Conservation (phyloP, 1,284 basidiomycete genomes). For the Leccinum griseonigrum region DNA sequence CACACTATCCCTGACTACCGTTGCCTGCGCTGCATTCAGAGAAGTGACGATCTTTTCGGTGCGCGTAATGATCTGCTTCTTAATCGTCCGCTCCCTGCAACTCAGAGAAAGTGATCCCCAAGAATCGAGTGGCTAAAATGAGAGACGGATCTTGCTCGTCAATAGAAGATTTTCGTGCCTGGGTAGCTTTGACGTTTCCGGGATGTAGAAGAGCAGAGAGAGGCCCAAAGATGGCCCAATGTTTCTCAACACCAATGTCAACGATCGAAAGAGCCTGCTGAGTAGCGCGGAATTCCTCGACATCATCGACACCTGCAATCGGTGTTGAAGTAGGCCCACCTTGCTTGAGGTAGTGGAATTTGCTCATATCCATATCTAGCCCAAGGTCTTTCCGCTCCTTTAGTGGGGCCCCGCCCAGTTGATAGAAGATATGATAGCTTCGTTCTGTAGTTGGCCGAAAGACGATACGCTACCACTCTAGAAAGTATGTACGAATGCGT, state of each 20-base stretch:
- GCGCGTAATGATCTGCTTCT: constrained; percentile 95
- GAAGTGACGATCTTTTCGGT: constrained; percentile 94
- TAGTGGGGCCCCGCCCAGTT: constrained; percentile 93
- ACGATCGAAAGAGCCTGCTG: constrained; percentile 96
- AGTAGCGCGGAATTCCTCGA: constrained; percentile 91
- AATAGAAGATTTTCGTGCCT: constrained; percentile 79
- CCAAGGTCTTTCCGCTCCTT: constrained; percentile 96
- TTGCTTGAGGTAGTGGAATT: constrained; percentile 93
- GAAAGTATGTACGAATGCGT: constrained; percentile 94
- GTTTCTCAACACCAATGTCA: constrained; percentile 94
- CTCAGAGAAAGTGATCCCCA: constrained; percentile 89
- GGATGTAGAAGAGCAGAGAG: constrained; percentile 93
- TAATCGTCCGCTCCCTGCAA: constrained; percentile 98
- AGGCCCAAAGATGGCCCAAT: constrained; percentile 97
- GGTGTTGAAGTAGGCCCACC: constrained; percentile 85
- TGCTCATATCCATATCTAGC: constrained; percentile 79
- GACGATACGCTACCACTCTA: constrained; percentile 96
- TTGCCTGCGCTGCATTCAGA: constrained; percentile 86
- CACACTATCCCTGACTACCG: constrained; percentile 95
- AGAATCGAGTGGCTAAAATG: constrained; percentile 79
- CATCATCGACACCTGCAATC: constrained; percentile 92
- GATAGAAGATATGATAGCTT: constrained; percentile 99
- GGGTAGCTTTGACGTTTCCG: constrained; percentile 91
- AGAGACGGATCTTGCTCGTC: constrained; percentile 86
- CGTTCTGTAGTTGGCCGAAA: constrained; percentile 97